Conservation (phyloP, 2,329 filamentous ascomycete species). For the Fusarium ramigenum region DNA sequence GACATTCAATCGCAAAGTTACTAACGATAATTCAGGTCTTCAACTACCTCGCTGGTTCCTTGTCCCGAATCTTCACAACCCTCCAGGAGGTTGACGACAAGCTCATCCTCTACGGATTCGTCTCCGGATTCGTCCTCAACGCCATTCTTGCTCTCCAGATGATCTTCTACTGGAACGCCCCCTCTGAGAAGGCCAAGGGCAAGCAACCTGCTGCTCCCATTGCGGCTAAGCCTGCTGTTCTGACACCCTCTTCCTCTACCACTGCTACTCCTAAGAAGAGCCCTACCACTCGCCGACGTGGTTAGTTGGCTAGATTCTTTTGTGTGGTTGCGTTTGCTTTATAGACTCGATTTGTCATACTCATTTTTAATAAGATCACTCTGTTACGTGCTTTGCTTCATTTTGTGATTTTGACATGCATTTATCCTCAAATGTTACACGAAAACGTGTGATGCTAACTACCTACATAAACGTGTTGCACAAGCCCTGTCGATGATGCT, state of each 20-base stretch:
- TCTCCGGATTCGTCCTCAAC: slow-evolving; percentile 92
- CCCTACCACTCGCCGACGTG: slow-evolving; percentile 56
- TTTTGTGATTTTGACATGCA: background rate
- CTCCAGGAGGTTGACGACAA: slow-evolving; percentile 97
- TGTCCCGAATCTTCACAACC: slow-evolving; percentile 96
- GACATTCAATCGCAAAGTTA: too few species aligned
- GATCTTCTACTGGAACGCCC: slow-evolving; percentile 93
- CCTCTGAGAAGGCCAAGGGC: slow-evolving; percentile 57
- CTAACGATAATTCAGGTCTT: slow-evolving; percentile 74
- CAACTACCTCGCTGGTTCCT: slow-evolving; percentile 93
- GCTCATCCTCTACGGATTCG: slow-evolving; percentile 92
- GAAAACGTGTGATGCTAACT: background rate
- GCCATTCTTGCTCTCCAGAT: slow-evolving; percentile 87
- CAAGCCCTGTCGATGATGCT: slow-evolving; percentile 1
- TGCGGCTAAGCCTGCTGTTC: slow-evolving; percentile 41
- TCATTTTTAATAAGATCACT: slow-evolving; percentile 12
- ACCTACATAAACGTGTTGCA: background rate
- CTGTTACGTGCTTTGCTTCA: background rate
- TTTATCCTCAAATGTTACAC: background rate
- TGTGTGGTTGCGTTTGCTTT: slow-evolving; percentile 23
- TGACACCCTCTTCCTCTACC: slow-evolving; percentile 35
- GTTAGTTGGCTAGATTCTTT: too few species aligned
- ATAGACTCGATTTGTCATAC: slow-evolving; percentile 27
- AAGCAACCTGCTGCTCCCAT: slow-evolving; percentile 52
- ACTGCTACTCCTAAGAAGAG: slow-evolving; percentile 51